Evolutionary conservation across 2,329 filamentous ascomycete genomes (phyloP), one percentile per base, ranked within the genome.

Genomic region (Cercospora sp.): DNA sequence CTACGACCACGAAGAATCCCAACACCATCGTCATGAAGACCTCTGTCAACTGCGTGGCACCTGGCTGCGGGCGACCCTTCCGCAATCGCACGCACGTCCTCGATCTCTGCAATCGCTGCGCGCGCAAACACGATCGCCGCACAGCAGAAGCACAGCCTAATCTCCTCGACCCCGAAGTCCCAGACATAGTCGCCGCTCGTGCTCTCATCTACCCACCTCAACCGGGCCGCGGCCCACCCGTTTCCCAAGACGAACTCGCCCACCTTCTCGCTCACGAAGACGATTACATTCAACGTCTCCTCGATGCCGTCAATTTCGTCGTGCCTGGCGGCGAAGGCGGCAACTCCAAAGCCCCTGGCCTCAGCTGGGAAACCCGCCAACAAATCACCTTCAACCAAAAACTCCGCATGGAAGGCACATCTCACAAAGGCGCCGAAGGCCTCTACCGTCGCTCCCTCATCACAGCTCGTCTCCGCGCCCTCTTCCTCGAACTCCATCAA

Each of bases 341-440:
- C 16, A 53, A 66, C 30, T 43, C 55, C 13, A 37, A 63, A 12
- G 21, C 49, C 12, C 24, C 40, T 1, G n/a, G 43, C 37, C 16
- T 63, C 0, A 30, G 24, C 16, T 73, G 68, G 68, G 34, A 62
- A 2, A 21, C 24, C 18, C 65, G 66, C 1, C 71, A 73, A 37
- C 71, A 73, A 26, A 70, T 66, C 37, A 67, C 60, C 9, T 69
- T 70, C 34, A 72, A 72, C 24, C 70, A 70, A n/a, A 70, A 72
- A 30, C 63, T 69, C 8, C 59, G 61, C 10, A 66, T 70, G 60
- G 49, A 66, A 21, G 57, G 49, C 18, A 49, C 18, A 1, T 57
- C 62, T 3, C 62, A 53, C 16, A 65, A 62, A 62, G 45, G 63
- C 62, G 32, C 53, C 12, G 66, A 69, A 34, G 34, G 43, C 8